phyloP scores from a whole-genome alignment of 2,329 filamentous ascomycete species.

The Rugonectria rugulosa region DNA sequence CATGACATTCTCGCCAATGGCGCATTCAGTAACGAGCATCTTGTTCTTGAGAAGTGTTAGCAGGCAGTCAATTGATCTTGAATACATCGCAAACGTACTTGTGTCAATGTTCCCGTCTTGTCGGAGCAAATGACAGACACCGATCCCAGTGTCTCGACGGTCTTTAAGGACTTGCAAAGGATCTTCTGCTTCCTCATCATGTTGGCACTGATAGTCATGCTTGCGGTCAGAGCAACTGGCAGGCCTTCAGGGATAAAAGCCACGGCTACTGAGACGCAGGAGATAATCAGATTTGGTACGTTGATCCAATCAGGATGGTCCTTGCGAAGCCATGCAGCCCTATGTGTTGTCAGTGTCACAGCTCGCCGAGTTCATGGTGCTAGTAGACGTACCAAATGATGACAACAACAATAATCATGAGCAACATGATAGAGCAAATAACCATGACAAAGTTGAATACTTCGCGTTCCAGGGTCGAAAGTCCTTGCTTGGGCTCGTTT shows the following conservation, averaged over 20 bases:
- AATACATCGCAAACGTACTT: constrained; percentile 43
- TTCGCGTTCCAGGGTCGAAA: constrained; percentile 76
- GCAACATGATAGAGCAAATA: constrained; percentile 72
- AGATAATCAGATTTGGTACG: constrained; percentile 75
- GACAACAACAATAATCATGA: constrained; percentile 70
- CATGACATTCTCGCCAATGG: constrained; percentile 61
- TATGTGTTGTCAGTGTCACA: constrained; percentile 38
- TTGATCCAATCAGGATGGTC: constrained; percentile 75
- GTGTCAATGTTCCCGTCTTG: constrained; percentile 76
- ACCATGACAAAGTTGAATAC: constrained; percentile 76
- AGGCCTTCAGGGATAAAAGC: constrained; percentile 80
- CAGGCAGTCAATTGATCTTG: not conserved
- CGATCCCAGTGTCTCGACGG: constrained; percentile 76
- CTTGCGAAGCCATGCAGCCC: constrained; percentile 74
- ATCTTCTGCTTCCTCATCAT: constrained; percentile 80
- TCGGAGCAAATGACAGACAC: constrained; percentile 80
- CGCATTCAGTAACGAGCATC: constrained; percentile 76
- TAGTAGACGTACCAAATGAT: constrained; percentile 66
- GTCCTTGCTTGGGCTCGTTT: constrained; percentile 69
- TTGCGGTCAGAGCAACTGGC: constrained; percentile 73
- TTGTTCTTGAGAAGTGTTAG: constrained; percentile 62
- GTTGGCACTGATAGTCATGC: constrained; percentile 78
- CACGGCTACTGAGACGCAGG: constrained; percentile 75
- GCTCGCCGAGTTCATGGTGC: not conserved
- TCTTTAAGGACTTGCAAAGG: constrained; percentile 81